Conservation (phyloP, 2,329 filamentous ascomycete species). For the Neonectria ditissima region DNA sequence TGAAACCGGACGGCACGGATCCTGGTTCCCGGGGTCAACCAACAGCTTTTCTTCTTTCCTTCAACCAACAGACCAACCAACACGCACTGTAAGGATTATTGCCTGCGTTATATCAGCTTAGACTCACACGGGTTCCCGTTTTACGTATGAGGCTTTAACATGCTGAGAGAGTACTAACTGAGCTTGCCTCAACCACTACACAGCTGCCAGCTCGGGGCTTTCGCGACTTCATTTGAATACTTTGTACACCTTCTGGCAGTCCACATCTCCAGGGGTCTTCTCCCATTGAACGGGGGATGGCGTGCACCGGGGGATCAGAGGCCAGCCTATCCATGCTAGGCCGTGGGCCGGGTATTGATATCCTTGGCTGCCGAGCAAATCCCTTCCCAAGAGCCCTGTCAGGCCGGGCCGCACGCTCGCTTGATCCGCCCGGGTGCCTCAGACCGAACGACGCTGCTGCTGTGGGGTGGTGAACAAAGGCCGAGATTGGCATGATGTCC, state of each 20-base stretch:
- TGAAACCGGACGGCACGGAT: conserved; percentile 7
- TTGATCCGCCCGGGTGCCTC: neutral
- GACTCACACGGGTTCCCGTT: neutral
- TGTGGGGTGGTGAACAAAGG: neutral
- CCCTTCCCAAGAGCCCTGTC: neutral
- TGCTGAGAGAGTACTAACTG: conserved; percentile 7
- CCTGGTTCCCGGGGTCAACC: conserved; percentile 8
- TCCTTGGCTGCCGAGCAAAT: conserved; percentile 14
- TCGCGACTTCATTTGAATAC: neutral
- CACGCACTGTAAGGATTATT: conserved; percentile 9
- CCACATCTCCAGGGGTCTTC: neutral
- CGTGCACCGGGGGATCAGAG: conserved; percentile 3
- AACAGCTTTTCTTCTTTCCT: neutral
- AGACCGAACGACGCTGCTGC: neutral
- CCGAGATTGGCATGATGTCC: neutral
- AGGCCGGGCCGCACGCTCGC: neutral
- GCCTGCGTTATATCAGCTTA: neutral
- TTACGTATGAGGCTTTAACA: neutral
- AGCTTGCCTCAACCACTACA: neutral
- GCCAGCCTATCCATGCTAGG: conserved; percentile 15
- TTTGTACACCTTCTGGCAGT: no score
- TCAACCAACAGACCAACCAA: neutral
- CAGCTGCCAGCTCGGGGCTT: neutral
- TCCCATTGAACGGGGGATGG: neutral
- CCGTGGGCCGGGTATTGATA: conserved; percentile 5